Conservation (phyloP, 768 basidiomycete genomes). For the Amanita fuliginea region DNA sequence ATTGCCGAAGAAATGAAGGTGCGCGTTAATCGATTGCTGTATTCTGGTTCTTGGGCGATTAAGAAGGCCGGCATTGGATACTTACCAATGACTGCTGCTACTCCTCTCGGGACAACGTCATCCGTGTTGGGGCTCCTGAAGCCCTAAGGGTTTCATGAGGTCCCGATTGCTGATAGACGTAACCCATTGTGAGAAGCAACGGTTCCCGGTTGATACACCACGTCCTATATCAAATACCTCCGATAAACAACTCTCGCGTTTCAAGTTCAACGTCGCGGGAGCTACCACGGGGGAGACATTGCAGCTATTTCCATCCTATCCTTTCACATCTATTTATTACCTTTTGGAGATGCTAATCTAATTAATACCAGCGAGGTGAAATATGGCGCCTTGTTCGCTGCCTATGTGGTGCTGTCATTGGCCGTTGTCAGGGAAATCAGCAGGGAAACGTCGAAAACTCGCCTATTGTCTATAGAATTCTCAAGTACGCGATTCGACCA, state of each 20-base stretch:
- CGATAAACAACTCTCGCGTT: constrained; percentile 83
- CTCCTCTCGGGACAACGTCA: constrained; percentile 13
- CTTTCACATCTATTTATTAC: constrained; percentile 9
- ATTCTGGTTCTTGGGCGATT: constrained; percentile 40
- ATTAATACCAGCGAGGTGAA: constrained; percentile 35
- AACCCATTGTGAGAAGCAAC: constrained; percentile 15
- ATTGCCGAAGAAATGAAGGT: constrained; percentile 40
- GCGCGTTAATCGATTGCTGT: constrained; percentile 21
- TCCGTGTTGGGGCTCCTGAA: constrained; percentile 23
- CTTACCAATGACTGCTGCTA: constrained; percentile 50
- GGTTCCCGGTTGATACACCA: constrained; percentile 85
- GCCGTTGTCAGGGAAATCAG: constrained; percentile 44
- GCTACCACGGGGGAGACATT: constrained; percentile 88
- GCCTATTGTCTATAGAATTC: constrained; percentile 50
- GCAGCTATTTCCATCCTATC: constrained; percentile 11
- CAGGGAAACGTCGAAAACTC: constrained; percentile 22
- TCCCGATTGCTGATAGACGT: constrained; percentile 11
- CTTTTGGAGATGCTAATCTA: constrained; percentile 8
- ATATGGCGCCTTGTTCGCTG: constrained; percentile 63
- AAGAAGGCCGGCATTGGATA: constrained; percentile 90
- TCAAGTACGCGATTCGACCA: constrained; percentile 79
- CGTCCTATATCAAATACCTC: constrained; percentile 74
- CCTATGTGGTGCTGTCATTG: constrained; percentile 74
- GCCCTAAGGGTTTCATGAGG: constrained; percentile 50
- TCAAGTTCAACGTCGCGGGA: constrained; percentile 59